Evolutionary conservation across 2,329 filamentous ascomycete species (phyloP).

Genomic region (Phaeophleospora eucalypticola): DNA sequence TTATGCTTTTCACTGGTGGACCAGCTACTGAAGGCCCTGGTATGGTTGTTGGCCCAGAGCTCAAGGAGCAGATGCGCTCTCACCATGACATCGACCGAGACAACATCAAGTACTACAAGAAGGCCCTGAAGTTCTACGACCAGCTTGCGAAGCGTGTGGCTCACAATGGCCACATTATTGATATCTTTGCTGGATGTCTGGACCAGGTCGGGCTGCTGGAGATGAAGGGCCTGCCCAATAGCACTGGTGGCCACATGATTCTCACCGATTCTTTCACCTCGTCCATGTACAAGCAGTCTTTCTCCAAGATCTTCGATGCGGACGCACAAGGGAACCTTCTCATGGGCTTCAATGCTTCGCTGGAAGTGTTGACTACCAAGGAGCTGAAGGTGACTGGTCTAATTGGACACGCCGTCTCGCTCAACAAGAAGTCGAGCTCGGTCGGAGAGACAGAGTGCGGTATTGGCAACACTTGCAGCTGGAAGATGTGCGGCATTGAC

Average conservation of each 20-base stretch:
- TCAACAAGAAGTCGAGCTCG: constrained; percentile 96
- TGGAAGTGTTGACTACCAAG: constrained; percentile 95
- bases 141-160: constrained; percentile 87
- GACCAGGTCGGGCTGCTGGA: constrained; percentile 96
- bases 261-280: constrained; percentile 97
- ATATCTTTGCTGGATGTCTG: constrained; percentile 95
- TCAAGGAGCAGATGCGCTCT: constrained; percentile 93
- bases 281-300: constrained; percentile 99
- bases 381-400: constrained; percentile 96
- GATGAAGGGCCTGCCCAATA: constrained; percentile 97
- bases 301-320: constrained; percentile 94
- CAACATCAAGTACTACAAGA: constrained; percentile 99
- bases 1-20: constrained; percentile 96
- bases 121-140: constrained; percentile 97
- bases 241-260: constrained; percentile 96
- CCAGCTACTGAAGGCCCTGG: constrained; percentile 94
- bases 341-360: constrained; percentile 96
- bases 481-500: constrained; percentile 99
- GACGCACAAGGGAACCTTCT: constrained; percentile 89
- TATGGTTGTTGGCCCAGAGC: constrained; percentile 91
- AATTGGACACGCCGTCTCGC: constrained; percentile 91
- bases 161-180: constrained; percentile 94
- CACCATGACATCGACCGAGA: constrained; percentile 98
- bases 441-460: constrained; percentile 98
- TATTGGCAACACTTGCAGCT: constrained; percentile 96